Conservation (phyloP, 192 early-diverging fungal genomes). For the Gigaspora rosea region DNA sequence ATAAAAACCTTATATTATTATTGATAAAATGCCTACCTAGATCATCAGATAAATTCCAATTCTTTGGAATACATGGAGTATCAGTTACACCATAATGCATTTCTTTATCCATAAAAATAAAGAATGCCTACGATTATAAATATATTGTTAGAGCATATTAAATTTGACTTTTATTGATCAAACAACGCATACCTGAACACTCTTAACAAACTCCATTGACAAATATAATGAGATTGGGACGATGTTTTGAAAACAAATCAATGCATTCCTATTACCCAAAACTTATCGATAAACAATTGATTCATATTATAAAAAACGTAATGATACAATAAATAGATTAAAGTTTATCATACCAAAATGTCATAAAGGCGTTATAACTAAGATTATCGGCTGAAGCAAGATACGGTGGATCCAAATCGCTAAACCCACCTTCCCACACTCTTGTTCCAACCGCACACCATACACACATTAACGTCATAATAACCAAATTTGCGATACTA, state of each 20-base stretch:
- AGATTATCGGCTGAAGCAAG: background rate
- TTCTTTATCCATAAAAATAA: conserved; percentile 69
- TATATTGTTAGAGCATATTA: background rate
- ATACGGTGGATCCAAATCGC: background rate
- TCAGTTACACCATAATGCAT: conserved; percentile 61
- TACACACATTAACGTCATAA: conserved; percentile 67
- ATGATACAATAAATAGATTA: background rate
- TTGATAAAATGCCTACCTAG: conserved; percentile 39
- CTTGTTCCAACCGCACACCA: conserved; percentile 46
- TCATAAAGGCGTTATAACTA: conserved; percentile 8
- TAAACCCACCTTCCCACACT: conserved; percentile 33
- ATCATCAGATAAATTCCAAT: conserved; percentile 74
- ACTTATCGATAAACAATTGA: conserved; percentile 65
- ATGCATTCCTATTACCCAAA: conserved; percentile 55
- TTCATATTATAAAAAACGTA: background rate
- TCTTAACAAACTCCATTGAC: conserved; percentile 65
- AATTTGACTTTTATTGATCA: background rate
- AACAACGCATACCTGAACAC: conserved; percentile 51
- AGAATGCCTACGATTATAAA: conserved; percentile 57
- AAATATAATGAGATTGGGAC: conserved; percentile 69
- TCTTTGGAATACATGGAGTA: conserved; percentile 62
- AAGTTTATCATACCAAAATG: conserved; percentile 25
- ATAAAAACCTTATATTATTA: background rate
- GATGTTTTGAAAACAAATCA: conserved; percentile 63
- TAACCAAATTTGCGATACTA: conserved; percentile 69